These are phyloP conservation scores for Gossypium trilobum DNA, from an alignment of 441 rosid species.

Conservation along the genomic window DNA sequence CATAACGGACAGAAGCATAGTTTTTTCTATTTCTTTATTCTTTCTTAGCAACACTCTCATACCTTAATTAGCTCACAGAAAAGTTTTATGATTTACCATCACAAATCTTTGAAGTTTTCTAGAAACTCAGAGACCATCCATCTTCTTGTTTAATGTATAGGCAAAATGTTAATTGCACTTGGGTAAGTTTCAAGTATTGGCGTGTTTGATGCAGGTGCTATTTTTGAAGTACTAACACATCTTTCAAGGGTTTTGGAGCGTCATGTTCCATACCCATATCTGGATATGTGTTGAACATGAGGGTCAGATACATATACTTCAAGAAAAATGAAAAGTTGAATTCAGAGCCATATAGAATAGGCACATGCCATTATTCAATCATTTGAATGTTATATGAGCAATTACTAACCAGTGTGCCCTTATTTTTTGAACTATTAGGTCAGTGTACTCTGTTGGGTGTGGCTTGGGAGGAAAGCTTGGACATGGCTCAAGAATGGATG, in stretches of 20 bases:
- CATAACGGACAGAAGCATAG: neutral
- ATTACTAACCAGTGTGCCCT: conserved; percentile 14
- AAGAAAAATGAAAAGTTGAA: neutral
- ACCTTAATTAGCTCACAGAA: neutral
- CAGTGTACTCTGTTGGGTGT: conserved; percentile 93
- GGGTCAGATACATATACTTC: neutral
- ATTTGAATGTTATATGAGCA: neutral
- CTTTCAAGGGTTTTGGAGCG: neutral
- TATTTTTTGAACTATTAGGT: conserved; percentile 39
- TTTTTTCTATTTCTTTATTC: neutral
- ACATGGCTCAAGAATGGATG: conserved; percentile 81
- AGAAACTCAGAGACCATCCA: neutral
- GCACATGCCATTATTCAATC: neutral
- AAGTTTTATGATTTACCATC: neutral
- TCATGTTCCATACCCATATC: neutral
- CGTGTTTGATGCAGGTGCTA: too few species aligned
- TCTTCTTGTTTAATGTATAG: neutral
- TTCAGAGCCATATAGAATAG: neutral
- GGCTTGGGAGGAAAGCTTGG: conserved; percentile 98
- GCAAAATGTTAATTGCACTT: neutral
- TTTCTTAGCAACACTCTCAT: neutral
- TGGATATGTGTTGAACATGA: neutral
- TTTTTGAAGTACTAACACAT: neutral
- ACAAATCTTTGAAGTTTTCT: neutral
- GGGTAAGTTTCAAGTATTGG: neutral